Evolutionary conservation across 2,329 filamentous ascomycete genomes (phyloP).

Genomic region (Aureobasidium sp.): DNA sequence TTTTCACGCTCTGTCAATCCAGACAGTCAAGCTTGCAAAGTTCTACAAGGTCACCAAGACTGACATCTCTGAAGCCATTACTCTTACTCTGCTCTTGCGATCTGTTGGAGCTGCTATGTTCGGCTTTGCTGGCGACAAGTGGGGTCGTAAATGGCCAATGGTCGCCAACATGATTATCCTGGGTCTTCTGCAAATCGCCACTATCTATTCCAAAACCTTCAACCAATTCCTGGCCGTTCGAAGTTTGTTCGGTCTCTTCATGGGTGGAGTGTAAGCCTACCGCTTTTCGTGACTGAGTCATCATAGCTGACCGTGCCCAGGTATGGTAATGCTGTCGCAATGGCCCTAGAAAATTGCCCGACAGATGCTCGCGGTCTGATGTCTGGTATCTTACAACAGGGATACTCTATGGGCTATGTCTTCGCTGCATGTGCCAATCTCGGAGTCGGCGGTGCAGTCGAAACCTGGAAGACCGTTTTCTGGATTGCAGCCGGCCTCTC

Average conservation of each 20-base stretch:
- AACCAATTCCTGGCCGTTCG: conserved; percentile 67
- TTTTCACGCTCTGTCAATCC: conserved; percentile 73
- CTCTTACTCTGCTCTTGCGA: conserved; percentile 64
- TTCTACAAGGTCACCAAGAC: conserved; percentile 57
- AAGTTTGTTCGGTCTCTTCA: conserved; percentile 67
- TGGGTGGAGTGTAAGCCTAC: conserved; percentile 57
- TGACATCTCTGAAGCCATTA: conserved; percentile 67
- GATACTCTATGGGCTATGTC: conserved; percentile 74
- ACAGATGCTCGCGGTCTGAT: conserved; percentile 66
- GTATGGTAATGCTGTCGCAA: conserved; percentile 71
- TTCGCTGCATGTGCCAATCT: conserved; percentile 69
- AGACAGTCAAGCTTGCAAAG: conserved; percentile 61
- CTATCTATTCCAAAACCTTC: conserved; percentile 68
- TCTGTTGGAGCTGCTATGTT: conserved; percentile 70
- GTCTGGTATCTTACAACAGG: conserved; percentile 75
- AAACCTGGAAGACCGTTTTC: conserved; percentile 69
- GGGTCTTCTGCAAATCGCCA: conserved; percentile 65
- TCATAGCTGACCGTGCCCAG: neutral
- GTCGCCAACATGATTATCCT: conserved; percentile 68
- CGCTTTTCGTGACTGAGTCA: no score
- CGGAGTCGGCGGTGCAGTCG: conserved; percentile 56
- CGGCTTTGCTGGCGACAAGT: conserved; percentile 70
- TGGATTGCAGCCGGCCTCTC: conserved; percentile 64
- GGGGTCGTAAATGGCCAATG: conserved; percentile 75
- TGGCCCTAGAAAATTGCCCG: conserved; percentile 69